These are phyloP conservation scores for Eucalyptus polybractea DNA, from an alignment of 345 rosid species.

Conservation along the genomic window DNA sequence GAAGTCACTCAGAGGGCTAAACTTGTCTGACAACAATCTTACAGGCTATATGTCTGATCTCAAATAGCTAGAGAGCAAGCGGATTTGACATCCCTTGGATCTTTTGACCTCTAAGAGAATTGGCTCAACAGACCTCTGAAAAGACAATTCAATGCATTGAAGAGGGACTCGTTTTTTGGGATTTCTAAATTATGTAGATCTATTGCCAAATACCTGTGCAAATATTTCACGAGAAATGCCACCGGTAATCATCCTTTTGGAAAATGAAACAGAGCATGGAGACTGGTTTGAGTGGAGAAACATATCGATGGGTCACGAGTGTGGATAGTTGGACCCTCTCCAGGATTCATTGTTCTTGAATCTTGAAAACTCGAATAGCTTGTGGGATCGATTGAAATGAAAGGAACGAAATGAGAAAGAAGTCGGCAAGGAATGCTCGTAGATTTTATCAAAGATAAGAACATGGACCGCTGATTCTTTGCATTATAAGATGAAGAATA, in stretches of 20 bases:
- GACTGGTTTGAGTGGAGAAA: neutral
- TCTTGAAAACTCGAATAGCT: neutral
- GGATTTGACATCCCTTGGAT: no score
- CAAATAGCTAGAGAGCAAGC: no score
- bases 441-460: neutral
- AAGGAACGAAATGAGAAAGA: slow-evolving; percentile 42
- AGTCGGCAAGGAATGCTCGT: neutral
- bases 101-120: no score
- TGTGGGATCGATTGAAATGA: slow-evolving; percentile 24
- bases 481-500: neutral
- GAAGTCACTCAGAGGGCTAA: no score
- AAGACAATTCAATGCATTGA: no score
- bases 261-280: neutral
- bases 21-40: no score
- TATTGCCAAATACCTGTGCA: neutral
- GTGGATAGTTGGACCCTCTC: neutral
- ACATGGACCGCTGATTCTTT: neutral
- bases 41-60: no score
- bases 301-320: neutral
- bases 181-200: no score
- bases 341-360: neutral
- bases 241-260: neutral
- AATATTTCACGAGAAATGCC: neutral
- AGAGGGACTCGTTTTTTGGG: no score
- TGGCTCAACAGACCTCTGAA: no score